Evolutionary conservation across 1,139 yeast species (phyloP).

Genomic region (Debaryomyces nepalensis): DNA sequence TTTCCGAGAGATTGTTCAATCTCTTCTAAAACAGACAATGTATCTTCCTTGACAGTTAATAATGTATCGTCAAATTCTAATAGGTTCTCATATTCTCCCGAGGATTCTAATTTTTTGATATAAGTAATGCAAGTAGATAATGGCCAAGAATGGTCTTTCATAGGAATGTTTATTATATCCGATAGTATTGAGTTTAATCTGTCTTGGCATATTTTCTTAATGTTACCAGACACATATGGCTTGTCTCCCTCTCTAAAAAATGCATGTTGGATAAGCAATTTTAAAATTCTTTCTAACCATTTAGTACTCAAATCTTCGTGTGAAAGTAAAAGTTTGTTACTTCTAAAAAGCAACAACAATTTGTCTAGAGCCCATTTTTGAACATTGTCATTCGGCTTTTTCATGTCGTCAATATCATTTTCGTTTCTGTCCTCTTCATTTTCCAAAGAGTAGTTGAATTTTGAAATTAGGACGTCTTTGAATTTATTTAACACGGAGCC

Average conservation of each 20-base stretch:
- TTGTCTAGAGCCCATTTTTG: slow-evolving; percentile 74
- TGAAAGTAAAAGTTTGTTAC: slow-evolving; percentile 41
- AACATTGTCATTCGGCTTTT: slow-evolving; percentile 43
- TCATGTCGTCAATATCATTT: slow-evolving; percentile 21
- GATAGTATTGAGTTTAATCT: slow-evolving; percentile 68
- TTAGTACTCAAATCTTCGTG: slow-evolving; percentile 11
- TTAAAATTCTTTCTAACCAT: slow-evolving; percentile 52
- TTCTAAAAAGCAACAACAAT: slow-evolving; percentile 59
- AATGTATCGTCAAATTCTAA: slow-evolving; percentile 61
- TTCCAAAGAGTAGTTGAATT: slow-evolving; percentile 29
- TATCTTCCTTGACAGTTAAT: slow-evolving; percentile 50
- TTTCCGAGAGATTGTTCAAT: slow-evolving; percentile 37
- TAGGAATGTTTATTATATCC: slow-evolving; percentile 54
- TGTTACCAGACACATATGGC: slow-evolving; percentile 30
- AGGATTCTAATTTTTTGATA: slow-evolving; percentile 31
- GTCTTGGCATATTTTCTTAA: slow-evolving; percentile 54
- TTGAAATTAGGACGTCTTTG: slow-evolving; percentile 28
- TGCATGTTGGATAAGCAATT: slow-evolving; percentile 56
- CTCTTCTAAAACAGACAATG: slow-evolving; percentile 53
- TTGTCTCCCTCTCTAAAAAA: slow-evolving; percentile 47
- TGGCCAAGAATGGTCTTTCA: slow-evolving; percentile 66
- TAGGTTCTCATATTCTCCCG: slow-evolving; percentile 32
- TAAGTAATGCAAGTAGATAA: slow-evolving; percentile 41
- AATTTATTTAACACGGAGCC: slow-evolving; percentile 23
- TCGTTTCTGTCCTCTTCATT: slow-evolving; percentile 23